A percentile compares a stretch with the other conserved stretches of the same genome.
These are phyloP conservation scores for Penicillium sp. DNA, from an alignment of 2,329 filamentous ascomycete genomes.

Conservation along the genomic window DNA sequence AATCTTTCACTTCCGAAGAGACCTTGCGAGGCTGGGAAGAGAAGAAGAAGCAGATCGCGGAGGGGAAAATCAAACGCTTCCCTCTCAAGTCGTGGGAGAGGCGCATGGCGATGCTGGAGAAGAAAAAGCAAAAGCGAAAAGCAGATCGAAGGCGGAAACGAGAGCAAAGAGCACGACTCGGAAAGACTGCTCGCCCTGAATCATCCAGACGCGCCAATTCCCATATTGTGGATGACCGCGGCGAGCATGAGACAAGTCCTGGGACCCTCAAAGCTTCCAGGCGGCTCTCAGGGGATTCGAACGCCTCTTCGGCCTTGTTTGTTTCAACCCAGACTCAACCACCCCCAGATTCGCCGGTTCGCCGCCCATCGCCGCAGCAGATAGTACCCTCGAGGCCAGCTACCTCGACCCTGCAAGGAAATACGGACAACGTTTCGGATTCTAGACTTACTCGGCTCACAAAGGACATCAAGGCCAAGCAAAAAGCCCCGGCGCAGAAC, in stretches of 20 bases:
- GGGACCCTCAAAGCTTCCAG: neutral
- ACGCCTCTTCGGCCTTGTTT: neutral
- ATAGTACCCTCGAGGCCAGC: neutral
- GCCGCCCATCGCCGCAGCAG: neutral
- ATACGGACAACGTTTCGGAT: neutral
- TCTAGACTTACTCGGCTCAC: neutral
- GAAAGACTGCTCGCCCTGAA: neutral
- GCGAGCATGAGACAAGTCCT: neutral
- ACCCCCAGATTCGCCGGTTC: neutral
- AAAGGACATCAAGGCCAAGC: neutral
- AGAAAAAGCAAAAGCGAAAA: neutral
- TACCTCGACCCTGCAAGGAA: neutral
- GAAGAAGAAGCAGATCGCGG: constrained; percentile 32
- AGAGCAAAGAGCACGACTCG: neutral
- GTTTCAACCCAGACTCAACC: neutral
- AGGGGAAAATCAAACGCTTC: constrained; percentile 31
- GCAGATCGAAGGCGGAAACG: neutral
- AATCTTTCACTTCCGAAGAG: constrained; percentile 38
- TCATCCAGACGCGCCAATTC: neutral
- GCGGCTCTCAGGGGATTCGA: neutral
- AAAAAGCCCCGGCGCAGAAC: neutral
- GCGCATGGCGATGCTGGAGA: constrained; percentile 11
- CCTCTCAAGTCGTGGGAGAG: constrained; percentile 34
- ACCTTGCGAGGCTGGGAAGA: constrained; percentile 43
- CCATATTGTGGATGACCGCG: neutral